phyloP scores from a whole-genome alignment of 768 basidiomycete species.

The Cystoderma amianthinum region DNA sequence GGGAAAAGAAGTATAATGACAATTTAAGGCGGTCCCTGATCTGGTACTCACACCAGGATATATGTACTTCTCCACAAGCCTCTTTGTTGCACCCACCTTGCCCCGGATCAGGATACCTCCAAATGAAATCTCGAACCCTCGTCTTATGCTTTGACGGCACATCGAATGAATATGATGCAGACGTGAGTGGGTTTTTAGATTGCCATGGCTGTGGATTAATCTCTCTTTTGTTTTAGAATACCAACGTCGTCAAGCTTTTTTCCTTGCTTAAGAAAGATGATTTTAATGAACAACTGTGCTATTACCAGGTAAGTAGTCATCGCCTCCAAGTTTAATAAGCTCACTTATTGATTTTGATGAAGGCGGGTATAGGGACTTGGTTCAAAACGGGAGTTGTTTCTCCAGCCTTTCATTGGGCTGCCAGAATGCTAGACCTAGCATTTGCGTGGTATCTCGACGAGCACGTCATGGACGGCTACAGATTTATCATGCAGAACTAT shows the following conservation, averaged over 20 bases:
- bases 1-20: too few relatives aligned
- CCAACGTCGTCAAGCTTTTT: conserved; percentile 69
- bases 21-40: too few relatives aligned
- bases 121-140: conserved; percentile 33
- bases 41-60: too few relatives aligned
- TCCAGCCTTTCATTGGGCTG: conserved; percentile 50
- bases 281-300: conserved; percentile 48
- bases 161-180: conserved; percentile 37
- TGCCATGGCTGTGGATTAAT: background rate
- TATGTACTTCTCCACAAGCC: too few relatives aligned
- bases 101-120: too few relatives aligned
- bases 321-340: conserved; percentile 22
- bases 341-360: background rate
- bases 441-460: conserved; percentile 72
- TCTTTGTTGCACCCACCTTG: too few relatives aligned
- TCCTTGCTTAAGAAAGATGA: conserved; percentile 58
- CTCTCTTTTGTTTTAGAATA: conserved; percentile 31
- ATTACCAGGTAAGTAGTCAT: conserved; percentile 54
- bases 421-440: conserved; percentile 59
- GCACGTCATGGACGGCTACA: conserved; percentile 73
- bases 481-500: conserved; percentile 76
- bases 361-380: conserved; percentile 45
- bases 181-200: conserved; percentile 23
- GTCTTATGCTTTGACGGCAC: conserved; percentile 73
- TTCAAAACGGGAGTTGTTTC: conserved; percentile 61